Conservation (phyloP, 495 filamentous ascomycete genomes). For the Podospora conica region DNA sequence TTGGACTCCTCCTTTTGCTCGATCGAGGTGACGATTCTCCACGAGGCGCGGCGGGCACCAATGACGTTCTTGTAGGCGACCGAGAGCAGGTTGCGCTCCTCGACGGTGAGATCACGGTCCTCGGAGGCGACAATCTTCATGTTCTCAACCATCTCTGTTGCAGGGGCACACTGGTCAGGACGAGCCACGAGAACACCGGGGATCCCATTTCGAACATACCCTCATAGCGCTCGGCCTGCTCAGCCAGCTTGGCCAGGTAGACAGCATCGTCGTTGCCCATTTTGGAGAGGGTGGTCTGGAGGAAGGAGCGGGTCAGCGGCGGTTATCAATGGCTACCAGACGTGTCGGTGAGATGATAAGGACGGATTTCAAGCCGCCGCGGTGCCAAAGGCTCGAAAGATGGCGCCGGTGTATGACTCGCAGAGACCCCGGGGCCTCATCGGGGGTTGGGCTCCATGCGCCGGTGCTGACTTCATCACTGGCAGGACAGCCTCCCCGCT, state of each 20-base stretch:
- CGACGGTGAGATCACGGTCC: constrained; percentile 95
- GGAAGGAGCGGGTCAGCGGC: constrained; percentile 25
- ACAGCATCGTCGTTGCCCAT: constrained; percentile 99
- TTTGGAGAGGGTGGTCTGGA: constrained; percentile 44
- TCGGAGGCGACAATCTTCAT: constrained; percentile 98
- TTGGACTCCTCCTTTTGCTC: constrained; percentile 99
- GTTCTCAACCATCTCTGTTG: constrained; percentile 98
- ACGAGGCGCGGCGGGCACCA: constrained; percentile 95
- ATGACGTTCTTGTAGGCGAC: constrained; percentile 99
- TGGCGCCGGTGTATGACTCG: constrained; percentile 1
- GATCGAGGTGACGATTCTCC: constrained; percentile 99
- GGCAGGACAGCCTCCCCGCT: constrained; percentile 24
- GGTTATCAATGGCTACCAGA: constrained; percentile 12
- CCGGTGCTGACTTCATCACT: constrained; percentile 27
- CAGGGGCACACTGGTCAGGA: constrained; percentile 20
- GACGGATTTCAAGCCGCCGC: background rate
- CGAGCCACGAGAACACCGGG: background rate
- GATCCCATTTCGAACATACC: constrained; percentile 54
- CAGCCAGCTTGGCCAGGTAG: constrained; percentile 98
- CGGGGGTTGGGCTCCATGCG: constrained; percentile 17
- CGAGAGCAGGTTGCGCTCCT: constrained; percentile 98
- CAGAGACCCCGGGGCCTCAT: background rate
- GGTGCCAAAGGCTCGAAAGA: background rate
- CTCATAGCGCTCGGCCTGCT: constrained; percentile 99
- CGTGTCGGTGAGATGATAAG: constrained; percentile 9